Base-by-base conservation (phyloP, 345 rosid species). In the Physaria fendleri region DNA sequence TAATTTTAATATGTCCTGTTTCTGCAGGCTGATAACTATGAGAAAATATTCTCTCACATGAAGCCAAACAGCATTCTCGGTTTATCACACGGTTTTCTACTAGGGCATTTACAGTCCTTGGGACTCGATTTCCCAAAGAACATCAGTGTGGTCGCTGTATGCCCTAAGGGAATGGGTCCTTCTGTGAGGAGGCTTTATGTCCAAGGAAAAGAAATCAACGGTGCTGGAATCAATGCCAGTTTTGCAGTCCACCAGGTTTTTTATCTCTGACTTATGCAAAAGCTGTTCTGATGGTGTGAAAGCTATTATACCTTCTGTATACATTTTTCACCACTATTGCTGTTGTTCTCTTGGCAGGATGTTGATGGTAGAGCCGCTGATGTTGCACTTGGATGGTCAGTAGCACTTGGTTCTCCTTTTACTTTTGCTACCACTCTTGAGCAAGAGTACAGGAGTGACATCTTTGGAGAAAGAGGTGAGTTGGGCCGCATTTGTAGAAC, bases 61-160 rank as follows among this genome's bases (percentile, higher is more conserved):
- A 90, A 85, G 59, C 95, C 96, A 62, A 90, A 87, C 72, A 85
- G 96, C 78, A 87, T 90, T 33, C 97, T 90, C 0, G 96, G 97
- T 51, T 84, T 90, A 68, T 90, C 97, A 56, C 97, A 90, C 55
- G 97, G 97, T 22, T 90, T 90, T 62, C 86, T 90, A 54, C 76
- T 90, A 25, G 92, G 95, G 34, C 98, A 87, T 79, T 75, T 90
- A 68, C 90, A 87, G 67, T 79, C 95, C 0, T 14, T 40, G 34
- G 93, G 90, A 37, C 80, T 78, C 4, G 93, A 90, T 66, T 90
- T 91, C 68, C 95, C 92, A 4, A 85, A 88, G 57, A 79, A 83
- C 71, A 77, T 88, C 47, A 82, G 95, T 4, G 95, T 91, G 14
- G 76, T 91, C 37, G 90, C 92, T 35, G 95, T 88, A 2, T 88